A percentile compares a stretch with the other conserved stretches of the same genome.
phyloP scores from a whole-genome alignment of 2,329 filamentous ascomycete genomes.

The Nothopassalora personata region DNA sequence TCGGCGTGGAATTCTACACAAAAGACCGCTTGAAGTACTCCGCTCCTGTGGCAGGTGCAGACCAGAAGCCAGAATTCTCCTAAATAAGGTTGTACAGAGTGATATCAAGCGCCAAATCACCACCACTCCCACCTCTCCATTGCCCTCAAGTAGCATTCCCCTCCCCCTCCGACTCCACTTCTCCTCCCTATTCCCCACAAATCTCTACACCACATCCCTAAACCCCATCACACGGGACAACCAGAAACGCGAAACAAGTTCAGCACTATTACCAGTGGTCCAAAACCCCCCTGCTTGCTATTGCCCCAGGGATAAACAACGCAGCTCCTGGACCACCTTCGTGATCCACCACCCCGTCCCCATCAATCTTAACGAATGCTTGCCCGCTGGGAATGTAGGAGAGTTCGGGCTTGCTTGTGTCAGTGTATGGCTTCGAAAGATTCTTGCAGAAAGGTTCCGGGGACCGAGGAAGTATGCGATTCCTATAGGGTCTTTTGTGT shows the following conservation, averaged over 20 bases:
- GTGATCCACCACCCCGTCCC: not conserved
- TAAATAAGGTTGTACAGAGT: not conserved
- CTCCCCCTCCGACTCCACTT: not conserved
- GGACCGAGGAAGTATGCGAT: not conserved
- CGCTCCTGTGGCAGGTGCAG: slow-evolving; percentile 40
- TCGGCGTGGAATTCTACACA: slow-evolving; percentile 51
- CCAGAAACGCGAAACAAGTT: not conserved
- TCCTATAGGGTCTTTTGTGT: not conserved
- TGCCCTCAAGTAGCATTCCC: not conserved
- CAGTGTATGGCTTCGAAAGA: not conserved
- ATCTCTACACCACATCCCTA: not conserved
- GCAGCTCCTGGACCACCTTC: not conserved
- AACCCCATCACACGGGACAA: not conserved
- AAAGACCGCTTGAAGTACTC: slow-evolving; percentile 47
- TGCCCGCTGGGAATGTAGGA: not conserved
- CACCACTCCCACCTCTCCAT: too few species aligned
- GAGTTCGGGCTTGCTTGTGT: not conserved
- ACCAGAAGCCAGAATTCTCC: slow-evolving; percentile 41
- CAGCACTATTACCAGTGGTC: not conserved
- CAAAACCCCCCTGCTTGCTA: not conserved
- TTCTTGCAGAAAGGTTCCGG: not conserved
- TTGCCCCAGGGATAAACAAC: not conserved
- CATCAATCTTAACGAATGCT: not conserved
- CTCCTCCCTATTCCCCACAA: not conserved
- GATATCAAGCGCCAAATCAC: not conserved